Percentiles rank a stretch among this genome's conserved stretches.
These are phyloP conservation scores for Zygoascus tannicola DNA, from an alignment of 805 yeast species.

Conservation along the genomic window DNA sequence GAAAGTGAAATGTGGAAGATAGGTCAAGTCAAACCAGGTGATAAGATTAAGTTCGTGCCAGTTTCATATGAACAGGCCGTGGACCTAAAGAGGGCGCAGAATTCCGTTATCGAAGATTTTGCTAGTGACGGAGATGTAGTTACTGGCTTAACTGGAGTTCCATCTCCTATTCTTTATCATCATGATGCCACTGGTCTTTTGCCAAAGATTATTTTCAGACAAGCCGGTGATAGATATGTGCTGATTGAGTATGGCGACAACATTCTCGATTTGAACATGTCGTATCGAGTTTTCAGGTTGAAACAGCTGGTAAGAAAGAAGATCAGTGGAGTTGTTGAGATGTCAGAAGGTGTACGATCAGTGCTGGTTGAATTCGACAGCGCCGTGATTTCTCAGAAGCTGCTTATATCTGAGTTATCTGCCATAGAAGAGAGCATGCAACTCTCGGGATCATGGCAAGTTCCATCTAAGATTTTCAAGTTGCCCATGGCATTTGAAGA, in stretches of 20 bases:
- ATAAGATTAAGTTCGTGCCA: slow-evolving; percentile 70
- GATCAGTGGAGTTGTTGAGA: slow-evolving; percentile 76
- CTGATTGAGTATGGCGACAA: slow-evolving; percentile 91
- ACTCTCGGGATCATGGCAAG: slow-evolving; percentile 73
- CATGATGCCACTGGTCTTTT: slow-evolving; percentile 39
- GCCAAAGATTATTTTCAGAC: slow-evolving; percentile 79
- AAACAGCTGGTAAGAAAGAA: slow-evolving; percentile 61
- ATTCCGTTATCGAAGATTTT: slow-evolving; percentile 29
- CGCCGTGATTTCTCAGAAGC: slow-evolving; percentile 46
- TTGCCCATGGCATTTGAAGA: slow-evolving; percentile 98
- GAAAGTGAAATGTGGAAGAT: slow-evolving; percentile 98
- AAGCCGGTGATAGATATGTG: slow-evolving; percentile 93
- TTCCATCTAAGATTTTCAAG: slow-evolving; percentile 70
- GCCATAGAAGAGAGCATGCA: slow-evolving; percentile 70
- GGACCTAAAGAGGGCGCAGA: slow-evolving; percentile 51
- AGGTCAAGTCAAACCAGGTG: slow-evolving; percentile 97
- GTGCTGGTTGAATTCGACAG: slow-evolving; percentile 82
- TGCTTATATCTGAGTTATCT: slow-evolving; percentile 52
- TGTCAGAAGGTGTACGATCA: slow-evolving; percentile 96
- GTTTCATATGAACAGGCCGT: slow-evolving; percentile 61
- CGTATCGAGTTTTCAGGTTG: slow-evolving; percentile 78
- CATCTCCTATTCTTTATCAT: slow-evolving; percentile 52
- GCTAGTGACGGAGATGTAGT: slow-evolving; percentile 9
- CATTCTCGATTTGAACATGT: slow-evolving; percentile 70
- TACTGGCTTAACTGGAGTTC: slow-evolving; percentile 42